Evolutionary conservation across 192 early-diverging fungal genomes (phyloP), one percentile per base, ranked within the genome.

Genomic region (Allomyces arbusculus): DNA sequence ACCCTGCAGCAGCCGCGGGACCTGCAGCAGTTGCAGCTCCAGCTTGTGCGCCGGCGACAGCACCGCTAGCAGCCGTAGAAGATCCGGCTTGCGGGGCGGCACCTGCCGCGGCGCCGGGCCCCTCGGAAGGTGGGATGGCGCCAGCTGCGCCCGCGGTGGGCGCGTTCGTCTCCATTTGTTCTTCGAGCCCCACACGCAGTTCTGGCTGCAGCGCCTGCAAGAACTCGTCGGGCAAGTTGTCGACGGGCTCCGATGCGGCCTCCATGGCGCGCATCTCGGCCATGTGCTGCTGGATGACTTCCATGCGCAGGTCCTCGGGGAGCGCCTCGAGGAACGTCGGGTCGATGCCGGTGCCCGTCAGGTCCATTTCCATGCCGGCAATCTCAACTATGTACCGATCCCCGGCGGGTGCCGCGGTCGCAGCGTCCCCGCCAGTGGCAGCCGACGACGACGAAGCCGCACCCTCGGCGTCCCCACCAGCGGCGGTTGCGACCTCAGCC

Each of bases 281-380:
- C 23, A 83, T 71, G 45, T 95, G 92, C 64, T 91, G 83, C 67
- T 86, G 87, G 44, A 95, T 78, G 9, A 96, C 92, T 75, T 99
- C 95, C 68, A 84, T 81, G 58, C 91, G 87, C 70, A 99, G 73
- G 62, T 96, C 92, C 26, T 95, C 94, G 0, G 95, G 95, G 25
- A 99, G 75, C 2, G 95, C 95, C 68, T 89, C 84, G 65, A 99
- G 76, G 72, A 99, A 99, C 67, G 87, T 87, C 6, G 83, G 80
- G 68, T 99, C 95, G 61, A 99, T 99, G 10, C 91, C 95, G 22
- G 87, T 88, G 23, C 90, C 91, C 0, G 91, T 89, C 45, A 99
- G 91, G 66, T 99, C 94, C 0, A 94, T 78, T 67, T 78, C 67
- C 44, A 81, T 77, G 4, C 94, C 95, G 70, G 88, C 80, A 44